Percentiles rank a stretch among this genome's conserved stretches.
These are phyloP conservation scores for Solanum chacoense DNA, from an alignment of 305 asterid species.

Conservation along the genomic window DNA sequence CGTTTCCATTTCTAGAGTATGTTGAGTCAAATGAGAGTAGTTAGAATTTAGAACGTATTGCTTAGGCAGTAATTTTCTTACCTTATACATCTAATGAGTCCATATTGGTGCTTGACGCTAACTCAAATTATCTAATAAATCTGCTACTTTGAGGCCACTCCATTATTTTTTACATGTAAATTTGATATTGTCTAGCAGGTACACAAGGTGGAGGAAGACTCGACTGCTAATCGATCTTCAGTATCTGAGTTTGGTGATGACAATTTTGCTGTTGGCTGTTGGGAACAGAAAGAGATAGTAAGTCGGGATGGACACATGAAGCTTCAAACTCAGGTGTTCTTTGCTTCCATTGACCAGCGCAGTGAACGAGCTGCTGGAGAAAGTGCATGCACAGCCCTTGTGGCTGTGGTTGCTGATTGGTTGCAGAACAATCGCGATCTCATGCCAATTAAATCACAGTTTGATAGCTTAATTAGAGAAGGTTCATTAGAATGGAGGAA, in stretches of 20 bases:
- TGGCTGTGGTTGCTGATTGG: slow-evolving; percentile 97
- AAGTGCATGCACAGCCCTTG: slow-evolving; percentile 96
- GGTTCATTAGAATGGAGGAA: slow-evolving; percentile 97
- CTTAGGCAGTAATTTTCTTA: not conserved
- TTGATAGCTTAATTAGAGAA: slow-evolving; percentile 71
- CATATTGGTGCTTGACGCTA: not conserved
- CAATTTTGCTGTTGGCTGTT: slow-evolving; percentile 68
- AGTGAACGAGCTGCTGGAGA: slow-evolving; percentile 94
- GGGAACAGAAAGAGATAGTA: slow-evolving; percentile 79
- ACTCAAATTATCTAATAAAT: not conserved
- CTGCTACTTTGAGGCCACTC: not conserved
- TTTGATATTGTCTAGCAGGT: slow-evolving; percentile 31
- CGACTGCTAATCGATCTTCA: slow-evolving; percentile 40
- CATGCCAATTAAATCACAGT: slow-evolving; percentile 92
- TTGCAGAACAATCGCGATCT: slow-evolving; percentile 51
- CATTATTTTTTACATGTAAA: not conserved
- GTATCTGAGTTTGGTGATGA: slow-evolving; percentile 92
- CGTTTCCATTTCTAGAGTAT: not conserved
- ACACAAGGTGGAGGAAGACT: slow-evolving; percentile 62
- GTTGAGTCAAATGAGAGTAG: not conserved
- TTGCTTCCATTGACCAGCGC: slow-evolving; percentile 94
- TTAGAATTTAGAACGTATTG: not conserved
- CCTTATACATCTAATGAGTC: not conserved
- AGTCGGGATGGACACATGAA: slow-evolving; percentile 86
- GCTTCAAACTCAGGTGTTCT: slow-evolving; percentile 67